A percentile compares a stretch with the other conserved stretches of the same genome.
phyloP scores from a whole-genome alignment of 1,284 basidiomycete genomes.

The Trametes pubescens region DNA sequence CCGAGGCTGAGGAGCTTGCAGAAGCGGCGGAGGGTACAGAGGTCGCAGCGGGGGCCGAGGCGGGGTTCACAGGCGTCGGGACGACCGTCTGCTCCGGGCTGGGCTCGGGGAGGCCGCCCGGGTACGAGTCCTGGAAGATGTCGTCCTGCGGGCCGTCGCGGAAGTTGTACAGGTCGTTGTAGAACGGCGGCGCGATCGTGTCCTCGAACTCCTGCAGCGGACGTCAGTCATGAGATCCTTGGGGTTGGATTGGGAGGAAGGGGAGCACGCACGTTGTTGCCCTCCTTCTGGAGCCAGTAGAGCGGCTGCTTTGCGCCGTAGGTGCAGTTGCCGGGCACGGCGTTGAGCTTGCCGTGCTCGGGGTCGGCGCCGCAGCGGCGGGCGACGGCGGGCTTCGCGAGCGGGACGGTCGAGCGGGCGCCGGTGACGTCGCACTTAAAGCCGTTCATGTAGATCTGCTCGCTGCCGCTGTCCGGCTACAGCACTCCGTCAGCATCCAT shows the following conservation, averaged over 20 bases:
- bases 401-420: conserved; percentile 57
- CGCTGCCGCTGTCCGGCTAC: conserved; percentile 50
- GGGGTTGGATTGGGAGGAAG: conserved; percentile 3
- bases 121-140: conserved; percentile 61
- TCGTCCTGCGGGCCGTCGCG: conserved; percentile 68
- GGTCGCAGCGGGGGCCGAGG: conserved; percentile 3
- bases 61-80: conserved; percentile 25
- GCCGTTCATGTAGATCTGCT: conserved; percentile 77
- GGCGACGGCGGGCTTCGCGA: conserved; percentile 46
- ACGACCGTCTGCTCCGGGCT: conserved; percentile 33
- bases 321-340: conserved; percentile 59
- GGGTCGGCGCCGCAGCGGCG: conserved; percentile 46
- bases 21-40: no score
- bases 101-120: conserved; percentile 35
- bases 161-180: conserved; percentile 68
- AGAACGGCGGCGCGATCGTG: conserved; percentile 61
- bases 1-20: not conserved
- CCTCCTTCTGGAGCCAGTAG: conserved; percentile 67
- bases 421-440: conserved; percentile 76
- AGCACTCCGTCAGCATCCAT: conserved; percentile 7
- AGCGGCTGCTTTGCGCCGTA: conserved; percentile 73
- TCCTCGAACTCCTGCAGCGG: conserved; percentile 63
- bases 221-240: not conserved
- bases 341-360: conserved; percentile 36
- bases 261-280: conserved; percentile 42